Evolutionary conservation across 495 filamentous ascomycete genomes (phyloP), one percentile per base, ranked within the genome.

Genomic region (Tuber calosporum): DNA sequence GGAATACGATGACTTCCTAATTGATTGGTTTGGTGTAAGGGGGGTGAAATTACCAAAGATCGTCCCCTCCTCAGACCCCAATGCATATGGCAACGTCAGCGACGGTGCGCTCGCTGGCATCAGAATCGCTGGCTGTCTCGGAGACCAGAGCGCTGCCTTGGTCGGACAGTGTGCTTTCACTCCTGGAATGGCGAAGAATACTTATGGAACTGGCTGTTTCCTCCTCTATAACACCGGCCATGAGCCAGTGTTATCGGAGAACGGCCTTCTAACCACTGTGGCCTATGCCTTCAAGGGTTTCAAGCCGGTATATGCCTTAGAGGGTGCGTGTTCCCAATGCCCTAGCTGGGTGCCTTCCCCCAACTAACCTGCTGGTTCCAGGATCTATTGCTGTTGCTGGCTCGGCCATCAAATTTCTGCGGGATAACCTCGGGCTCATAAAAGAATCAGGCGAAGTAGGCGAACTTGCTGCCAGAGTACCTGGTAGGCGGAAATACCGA

Each of bases 201-300:
- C 94, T 1, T 98, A 97, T 75, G 94, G 94, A 58, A 98, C 94
- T 2, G 94, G 94, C 40, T 97, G 94, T 82, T 98, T 98, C 85
- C 86, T 98, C 71, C 87, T 98, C 4, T 97, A 96, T 81, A 97
- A 98, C 81, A 93, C 96, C 71, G 94, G 94, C 69, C 87, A 90
- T 38, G 90, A 93, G 83, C 94, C 94, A 4, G 93, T 97, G 66
- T 91, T 97, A 73, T 97, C 94, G 39, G 90, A 89, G 74, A 92
- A 95, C 80, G 94, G 94, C 41, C 85, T 98, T 66, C 85, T 98
- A 41, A 90, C 91, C 42, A 98, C 94, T 0, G 91, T 98, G 30
- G 94, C 92, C 20, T 94, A 91, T 83, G 87, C 93, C 77, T 96
- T 97, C 83, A 87, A 87, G 53, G 87, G 87, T 62, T 83, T 87